These are phyloP conservation scores for Ophiostoma tasmaniense DNA, from an alignment of 2,329 filamentous ascomycete genomes.

Conservation along the genomic window DNA sequence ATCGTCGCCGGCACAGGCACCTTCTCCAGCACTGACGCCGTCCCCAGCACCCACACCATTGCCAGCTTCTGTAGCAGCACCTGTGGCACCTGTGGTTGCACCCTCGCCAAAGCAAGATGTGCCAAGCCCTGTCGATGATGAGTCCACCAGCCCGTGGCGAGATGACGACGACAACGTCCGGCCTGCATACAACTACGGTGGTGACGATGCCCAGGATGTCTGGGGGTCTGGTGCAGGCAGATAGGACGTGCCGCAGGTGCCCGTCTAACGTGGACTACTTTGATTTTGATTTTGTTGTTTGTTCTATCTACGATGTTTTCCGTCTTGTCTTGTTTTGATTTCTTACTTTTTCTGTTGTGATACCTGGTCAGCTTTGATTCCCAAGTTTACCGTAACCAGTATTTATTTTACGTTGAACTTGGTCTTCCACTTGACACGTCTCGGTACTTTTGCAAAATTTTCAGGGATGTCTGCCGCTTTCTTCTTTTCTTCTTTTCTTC, in stretches of 20 bases:
- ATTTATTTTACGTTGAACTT: neutral
- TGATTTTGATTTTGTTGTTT: neutral
- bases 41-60: neutral
- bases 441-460: no score
- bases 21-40: neutral
- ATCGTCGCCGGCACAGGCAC: neutral
- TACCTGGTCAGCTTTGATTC: conserved; percentile 8
- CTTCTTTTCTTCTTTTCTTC: neutral
- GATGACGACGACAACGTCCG: neutral
- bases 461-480: neutral
- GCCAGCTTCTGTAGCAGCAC: neutral
- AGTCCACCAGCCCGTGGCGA: neutral
- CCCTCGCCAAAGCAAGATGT: neutral
- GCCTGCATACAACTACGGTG: conserved; percentile 20
- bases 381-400: neutral
- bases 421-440: neutral
- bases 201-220: conserved; percentile 22
- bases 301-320: neutral
- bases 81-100: neutral
- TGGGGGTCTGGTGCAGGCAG: conserved; percentile 17
- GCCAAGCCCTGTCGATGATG: neutral
- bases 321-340: neutral
- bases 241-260: neutral
- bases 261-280: neutral
- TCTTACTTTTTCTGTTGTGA: conserved; percentile 7